A percentile compares a stretch with the other conserved stretches of the same genome.
Evolutionary conservation across 805 yeast species (phyloP).

Genomic region (Candida ipomoeae): DNA sequence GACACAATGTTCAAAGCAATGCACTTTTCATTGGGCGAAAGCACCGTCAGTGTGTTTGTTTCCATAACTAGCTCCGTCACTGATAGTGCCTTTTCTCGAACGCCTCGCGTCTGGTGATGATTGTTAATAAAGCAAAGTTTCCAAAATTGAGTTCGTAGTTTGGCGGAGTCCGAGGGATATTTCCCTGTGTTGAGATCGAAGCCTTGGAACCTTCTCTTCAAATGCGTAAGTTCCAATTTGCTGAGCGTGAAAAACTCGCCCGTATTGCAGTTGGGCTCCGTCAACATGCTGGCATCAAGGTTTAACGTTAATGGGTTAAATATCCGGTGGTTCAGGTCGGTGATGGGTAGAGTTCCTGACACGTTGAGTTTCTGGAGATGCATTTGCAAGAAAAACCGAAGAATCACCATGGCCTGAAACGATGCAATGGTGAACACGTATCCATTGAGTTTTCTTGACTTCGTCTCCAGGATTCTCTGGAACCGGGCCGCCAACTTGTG

Average conservation of each 20-base stretch:
- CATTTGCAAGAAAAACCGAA: conserved; percentile 14
- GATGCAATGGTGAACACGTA: conserved; percentile 10
- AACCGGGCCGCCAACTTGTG: conserved; percentile 25
- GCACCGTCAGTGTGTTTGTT: background rate
- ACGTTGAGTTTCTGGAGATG: background rate
- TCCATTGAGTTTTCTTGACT: conserved; percentile 8
- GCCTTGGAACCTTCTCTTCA: conserved; percentile 19
- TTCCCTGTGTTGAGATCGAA: conserved; percentile 21
- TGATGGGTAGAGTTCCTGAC: conserved; percentile 5
- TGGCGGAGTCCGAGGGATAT: conserved; percentile 21
- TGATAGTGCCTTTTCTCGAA: background rate
- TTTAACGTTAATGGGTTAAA: conserved; percentile 6
- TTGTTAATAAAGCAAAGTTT: conserved; percentile 25
- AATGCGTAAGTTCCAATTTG: conserved; percentile 23
- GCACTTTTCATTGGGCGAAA: conserved; percentile 15
- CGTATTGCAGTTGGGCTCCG: conserved; percentile 2
- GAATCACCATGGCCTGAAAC: conserved; percentile 14
- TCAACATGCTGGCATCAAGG: conserved; percentile 1
- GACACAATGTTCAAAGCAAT: conserved; percentile 12
- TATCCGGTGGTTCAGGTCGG: conserved; percentile 7
- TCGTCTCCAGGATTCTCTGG: conserved; percentile 12
- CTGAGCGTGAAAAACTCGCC: conserved; percentile 15
- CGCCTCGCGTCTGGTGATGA: background rate
- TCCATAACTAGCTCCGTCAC: background rate
- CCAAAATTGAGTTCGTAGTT: conserved; percentile 31